Percentiles rank a stretch among this genome's conserved stretches.
phyloP scores from a whole-genome alignment of 352 stramenopile genomes.

The Globisporangium abappressorium region DNA sequence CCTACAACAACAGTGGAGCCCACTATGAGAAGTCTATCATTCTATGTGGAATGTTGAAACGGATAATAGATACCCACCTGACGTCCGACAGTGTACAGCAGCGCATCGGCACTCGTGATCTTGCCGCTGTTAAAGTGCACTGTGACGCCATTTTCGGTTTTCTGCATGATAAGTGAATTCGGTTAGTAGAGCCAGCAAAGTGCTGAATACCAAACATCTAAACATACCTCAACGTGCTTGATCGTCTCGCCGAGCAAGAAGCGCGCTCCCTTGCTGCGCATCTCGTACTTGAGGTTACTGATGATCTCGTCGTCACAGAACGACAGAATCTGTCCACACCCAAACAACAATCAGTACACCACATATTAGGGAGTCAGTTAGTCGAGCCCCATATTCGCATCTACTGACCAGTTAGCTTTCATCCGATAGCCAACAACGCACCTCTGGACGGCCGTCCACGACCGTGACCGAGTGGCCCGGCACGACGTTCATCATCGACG shows the following conservation, averaged over 20 bases:
- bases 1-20: conserved; percentile 17
- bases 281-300: conserved; percentile 86
- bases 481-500: conserved; percentile 88
- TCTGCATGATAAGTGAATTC: conserved; percentile 22
- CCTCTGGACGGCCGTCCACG: conserved; percentile 70
- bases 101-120: conserved; percentile 57
- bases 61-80: conserved; percentile 27
- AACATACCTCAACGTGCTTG: conserved; percentile 56
- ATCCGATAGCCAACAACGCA: not conserved
- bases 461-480: conserved; percentile 85
- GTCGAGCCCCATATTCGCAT: not conserved
- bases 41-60: conserved; percentile 3
- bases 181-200: not conserved
- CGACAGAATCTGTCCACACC: conserved; percentile 46
- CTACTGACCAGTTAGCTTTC: not conserved
- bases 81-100: conserved; percentile 80
- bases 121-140: conserved; percentile 80
- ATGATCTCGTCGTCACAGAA: conserved; percentile 88
- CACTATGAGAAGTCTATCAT: not conserved
- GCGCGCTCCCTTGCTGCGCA: conserved; percentile 84
- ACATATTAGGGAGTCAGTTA: not conserved
- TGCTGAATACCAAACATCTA: not conserved
- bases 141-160: conserved; percentile 49
- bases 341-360: not conserved
- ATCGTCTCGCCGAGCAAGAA: conserved; percentile 84